phyloP scores from a whole-genome alignment of 2,329 filamentous ascomycete genomes.

The Xylaria sp. region DNA sequence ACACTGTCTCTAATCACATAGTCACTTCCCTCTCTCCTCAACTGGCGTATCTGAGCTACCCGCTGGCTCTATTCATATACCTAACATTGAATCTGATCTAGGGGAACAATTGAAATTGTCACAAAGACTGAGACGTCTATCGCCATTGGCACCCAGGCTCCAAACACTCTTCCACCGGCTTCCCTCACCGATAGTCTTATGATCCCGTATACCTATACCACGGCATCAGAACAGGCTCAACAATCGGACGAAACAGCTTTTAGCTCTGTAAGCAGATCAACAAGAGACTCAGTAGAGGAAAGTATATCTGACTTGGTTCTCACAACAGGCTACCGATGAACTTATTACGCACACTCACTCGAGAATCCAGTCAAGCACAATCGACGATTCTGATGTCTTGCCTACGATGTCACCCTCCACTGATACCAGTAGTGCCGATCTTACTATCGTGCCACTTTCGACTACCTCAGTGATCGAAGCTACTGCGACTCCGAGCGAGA shows the following conservation, averaged over 20 bases:
- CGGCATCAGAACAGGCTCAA: not conserved
- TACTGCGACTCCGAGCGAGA: not conserved
- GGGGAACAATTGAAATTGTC: constrained; percentile 22
- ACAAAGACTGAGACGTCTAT: constrained; percentile 25
- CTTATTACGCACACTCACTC: constrained; percentile 24
- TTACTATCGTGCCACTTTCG: too few relatives aligned
- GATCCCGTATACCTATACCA: not conserved
- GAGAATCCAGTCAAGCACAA: constrained; percentile 14
- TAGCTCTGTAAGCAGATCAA: constrained; percentile 8
- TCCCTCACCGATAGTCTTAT: not conserved
- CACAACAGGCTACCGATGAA: constrained; percentile 10
- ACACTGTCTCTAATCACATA: not conserved
- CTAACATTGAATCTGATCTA: constrained; percentile 15
- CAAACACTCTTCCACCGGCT: not conserved
- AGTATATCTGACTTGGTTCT: not conserved
- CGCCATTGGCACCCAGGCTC: constrained; percentile 26
- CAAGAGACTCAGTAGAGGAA: not conserved
- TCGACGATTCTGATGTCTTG: constrained; percentile 21
- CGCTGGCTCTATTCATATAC: not conserved
- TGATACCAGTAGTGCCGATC: not conserved
- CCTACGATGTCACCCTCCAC: not conserved
- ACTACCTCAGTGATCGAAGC: not conserved
- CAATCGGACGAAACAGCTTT: not conserved
- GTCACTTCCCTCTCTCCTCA: not conserved
- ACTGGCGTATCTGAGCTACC: not conserved